Conservation (phyloP, 352 stramenopile genomes). For the Blastocystis sp. region DNA sequence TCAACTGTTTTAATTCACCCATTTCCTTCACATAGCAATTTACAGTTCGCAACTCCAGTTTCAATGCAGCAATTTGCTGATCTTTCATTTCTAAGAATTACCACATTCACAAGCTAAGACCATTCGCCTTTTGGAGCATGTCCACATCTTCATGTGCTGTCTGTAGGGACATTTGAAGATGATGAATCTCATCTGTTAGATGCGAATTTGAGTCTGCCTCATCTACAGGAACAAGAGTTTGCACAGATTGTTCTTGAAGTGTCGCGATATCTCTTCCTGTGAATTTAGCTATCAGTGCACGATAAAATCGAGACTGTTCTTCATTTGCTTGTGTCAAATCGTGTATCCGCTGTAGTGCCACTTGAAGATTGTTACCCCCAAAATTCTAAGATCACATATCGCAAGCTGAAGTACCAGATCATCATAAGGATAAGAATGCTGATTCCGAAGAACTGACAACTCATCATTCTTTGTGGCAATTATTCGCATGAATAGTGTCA, state of each 20-base stretch:
- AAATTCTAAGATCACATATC: neutral
- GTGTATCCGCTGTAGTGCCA: neutral
- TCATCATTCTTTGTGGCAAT: constrained; percentile 23
- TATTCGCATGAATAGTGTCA: constrained; percentile 19
- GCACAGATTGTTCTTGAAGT: neutral
- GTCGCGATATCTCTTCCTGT: neutral
- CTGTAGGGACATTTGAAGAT: neutral
- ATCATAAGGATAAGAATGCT: neutral
- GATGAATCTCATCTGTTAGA: neutral
- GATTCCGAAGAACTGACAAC: neutral
- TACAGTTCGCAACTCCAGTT: neutral
- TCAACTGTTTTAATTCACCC: neutral
- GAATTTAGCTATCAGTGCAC: neutral
- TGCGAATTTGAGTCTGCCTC: neutral
- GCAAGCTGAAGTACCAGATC: neutral
- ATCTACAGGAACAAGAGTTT: neutral
- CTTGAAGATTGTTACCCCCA: neutral
- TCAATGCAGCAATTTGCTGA: neutral
- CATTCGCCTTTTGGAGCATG: neutral
- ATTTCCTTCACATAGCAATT: neutral
- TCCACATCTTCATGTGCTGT: constrained; percentile 6
- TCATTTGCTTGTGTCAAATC: constrained; percentile 21
- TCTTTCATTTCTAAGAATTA: constrained; percentile 12
- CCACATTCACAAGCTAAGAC: neutral
- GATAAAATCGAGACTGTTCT: neutral